phyloP scores from a whole-genome alignment of 2,329 filamentous ascomycete genomes.

The Colletotrichum chlorophyti region DNA sequence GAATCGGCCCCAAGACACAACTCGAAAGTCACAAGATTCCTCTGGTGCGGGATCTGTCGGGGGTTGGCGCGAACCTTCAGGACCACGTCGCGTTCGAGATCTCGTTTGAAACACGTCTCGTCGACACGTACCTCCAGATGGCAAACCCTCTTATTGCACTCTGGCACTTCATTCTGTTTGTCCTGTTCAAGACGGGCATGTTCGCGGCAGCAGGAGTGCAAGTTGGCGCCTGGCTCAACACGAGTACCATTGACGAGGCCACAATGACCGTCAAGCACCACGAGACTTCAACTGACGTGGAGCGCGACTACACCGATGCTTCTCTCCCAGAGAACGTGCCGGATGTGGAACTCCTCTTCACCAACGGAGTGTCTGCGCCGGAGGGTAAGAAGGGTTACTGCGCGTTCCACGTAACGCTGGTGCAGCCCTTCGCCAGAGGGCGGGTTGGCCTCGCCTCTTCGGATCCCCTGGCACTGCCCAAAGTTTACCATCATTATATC shows the following conservation, averaged over 20 bases:
- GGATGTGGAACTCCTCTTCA: constrained; percentile 44
- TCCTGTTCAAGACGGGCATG: constrained; percentile 36
- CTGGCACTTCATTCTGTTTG: constrained; percentile 38
- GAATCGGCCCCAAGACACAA: constrained; percentile 36
- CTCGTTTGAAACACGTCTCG: constrained; percentile 34
- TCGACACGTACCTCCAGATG: constrained; percentile 34
- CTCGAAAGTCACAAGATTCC: constrained; percentile 32
- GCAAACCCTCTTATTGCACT: constrained; percentile 32
- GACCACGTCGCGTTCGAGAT: constrained; percentile 39
- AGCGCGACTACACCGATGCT: constrained; percentile 31
- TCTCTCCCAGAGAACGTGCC: constrained; percentile 34
- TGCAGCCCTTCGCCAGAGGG: constrained; percentile 39
- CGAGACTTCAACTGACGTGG: not conserved
- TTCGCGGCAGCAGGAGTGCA: constrained; percentile 31
- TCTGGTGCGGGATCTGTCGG: constrained; percentile 33
- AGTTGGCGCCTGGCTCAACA: constrained; percentile 35
- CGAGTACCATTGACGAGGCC: constrained; percentile 34
- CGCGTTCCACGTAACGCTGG: constrained; percentile 35
- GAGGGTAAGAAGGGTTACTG: constrained; percentile 33
- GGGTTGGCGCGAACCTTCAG: constrained; percentile 34
- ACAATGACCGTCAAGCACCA: constrained; percentile 32
- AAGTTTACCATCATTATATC: constrained; percentile 39
- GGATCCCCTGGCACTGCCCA: constrained; percentile 41
- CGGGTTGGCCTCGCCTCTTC: constrained; percentile 41
- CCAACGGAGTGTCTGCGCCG: constrained; percentile 42